phyloP scores from a whole-genome alignment of 2,329 filamentous ascomycete species.

The Fusarium pseudoanthophilum region DNA sequence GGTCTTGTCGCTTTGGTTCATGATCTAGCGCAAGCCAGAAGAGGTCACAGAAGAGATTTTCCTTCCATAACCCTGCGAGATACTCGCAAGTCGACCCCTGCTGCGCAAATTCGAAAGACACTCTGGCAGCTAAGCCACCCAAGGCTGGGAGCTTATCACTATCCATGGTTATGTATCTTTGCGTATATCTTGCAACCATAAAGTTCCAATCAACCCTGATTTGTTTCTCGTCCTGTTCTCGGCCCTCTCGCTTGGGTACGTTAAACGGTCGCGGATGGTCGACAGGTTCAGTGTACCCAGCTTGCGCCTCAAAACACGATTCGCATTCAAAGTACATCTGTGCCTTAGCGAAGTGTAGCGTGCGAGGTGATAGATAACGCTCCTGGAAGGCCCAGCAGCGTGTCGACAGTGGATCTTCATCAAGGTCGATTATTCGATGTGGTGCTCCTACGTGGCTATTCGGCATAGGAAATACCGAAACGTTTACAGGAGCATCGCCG shows the following conservation, averaged over 20 bases:
- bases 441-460: background rate
- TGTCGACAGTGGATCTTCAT: background rate
- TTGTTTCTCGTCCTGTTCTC: background rate
- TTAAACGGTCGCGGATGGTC: background rate
- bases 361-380: background rate
- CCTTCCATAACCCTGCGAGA: background rate
- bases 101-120: accelerated
- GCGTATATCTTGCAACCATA: background rate
- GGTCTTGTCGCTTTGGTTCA: no score
- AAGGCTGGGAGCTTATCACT: background rate
- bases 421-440: accelerated
- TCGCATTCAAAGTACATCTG: background rate
- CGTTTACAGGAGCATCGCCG: accelerated
- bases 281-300: background rate
- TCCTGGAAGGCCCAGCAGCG: background rate
- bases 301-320: background rate
- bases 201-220: accelerated
- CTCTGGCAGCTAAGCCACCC: background rate
- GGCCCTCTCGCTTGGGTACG: background rate
- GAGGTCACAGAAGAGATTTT: background rate
- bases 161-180: background rate
- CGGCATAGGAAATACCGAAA: background rate
- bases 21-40: accelerated
- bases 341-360: background rate
- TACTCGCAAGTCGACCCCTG: accelerated